A percentile compares a stretch with the other conserved stretches of the same genome.
phyloP scores from a whole-genome alignment of 2,329 filamentous ascomycete species.

The Penicillium digitatum region DNA sequence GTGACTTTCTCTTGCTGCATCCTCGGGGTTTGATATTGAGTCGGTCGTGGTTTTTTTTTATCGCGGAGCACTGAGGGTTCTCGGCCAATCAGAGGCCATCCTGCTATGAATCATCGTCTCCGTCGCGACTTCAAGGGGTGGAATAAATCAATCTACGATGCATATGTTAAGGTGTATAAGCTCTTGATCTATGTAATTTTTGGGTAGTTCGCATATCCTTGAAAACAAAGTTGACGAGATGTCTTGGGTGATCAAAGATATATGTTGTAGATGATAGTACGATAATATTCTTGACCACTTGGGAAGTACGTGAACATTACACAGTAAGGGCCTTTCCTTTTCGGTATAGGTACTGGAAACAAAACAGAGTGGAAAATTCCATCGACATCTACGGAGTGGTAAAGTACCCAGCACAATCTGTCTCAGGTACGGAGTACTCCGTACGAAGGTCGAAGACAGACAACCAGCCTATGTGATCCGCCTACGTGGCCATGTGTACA shows the following conservation, averaged over 20 bases:
- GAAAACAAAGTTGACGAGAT: not conserved
- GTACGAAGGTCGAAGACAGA: not conserved
- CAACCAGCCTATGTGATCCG: not conserved
- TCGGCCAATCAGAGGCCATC: conserved; percentile 11
- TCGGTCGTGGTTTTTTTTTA: conserved; percentile 6
- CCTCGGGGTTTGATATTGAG: conserved; percentile 2
- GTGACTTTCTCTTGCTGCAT: not conserved
- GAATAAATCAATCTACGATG: not conserved
- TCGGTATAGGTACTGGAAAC: not conserved
- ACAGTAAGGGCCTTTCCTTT: not conserved
- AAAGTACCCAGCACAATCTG: not conserved
- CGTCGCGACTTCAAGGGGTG: not conserved
- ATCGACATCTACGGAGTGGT: fast-evolving
- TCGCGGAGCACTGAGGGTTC: not conserved
- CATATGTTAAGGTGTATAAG: not conserved
- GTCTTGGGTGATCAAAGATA: not conserved
- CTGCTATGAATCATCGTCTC: conserved; percentile 13
- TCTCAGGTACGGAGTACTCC: too few relatives aligned
- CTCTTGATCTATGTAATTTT: not conserved
- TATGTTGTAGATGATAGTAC: too few relatives aligned
- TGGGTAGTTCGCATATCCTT: not conserved
- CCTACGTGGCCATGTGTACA: not conserved
- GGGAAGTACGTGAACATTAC: too few relatives aligned
- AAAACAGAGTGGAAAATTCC: not conserved
- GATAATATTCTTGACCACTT: too few relatives aligned